Percentiles rank a stretch among this genome's conserved stretches.
phyloP scores from a whole-genome alignment of 2,329 filamentous ascomycete species.

The Aureobasidium musti region DNA sequence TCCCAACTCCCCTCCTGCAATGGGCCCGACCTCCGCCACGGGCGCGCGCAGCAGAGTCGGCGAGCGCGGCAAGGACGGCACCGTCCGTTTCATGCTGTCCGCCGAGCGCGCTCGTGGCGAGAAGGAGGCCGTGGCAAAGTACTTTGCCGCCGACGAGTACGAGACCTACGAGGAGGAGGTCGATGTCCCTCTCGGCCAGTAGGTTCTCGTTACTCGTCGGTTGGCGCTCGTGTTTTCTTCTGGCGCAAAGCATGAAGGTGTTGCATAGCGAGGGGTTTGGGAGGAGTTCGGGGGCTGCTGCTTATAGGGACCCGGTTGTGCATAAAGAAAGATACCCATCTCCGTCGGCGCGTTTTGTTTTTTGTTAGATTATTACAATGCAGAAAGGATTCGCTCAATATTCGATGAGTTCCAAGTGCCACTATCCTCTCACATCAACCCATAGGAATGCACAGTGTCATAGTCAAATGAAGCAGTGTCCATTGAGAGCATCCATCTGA shows the following conservation, averaged over 20 bases:
- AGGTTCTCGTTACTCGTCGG: neutral
- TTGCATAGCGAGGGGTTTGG: conserved; percentile 16
- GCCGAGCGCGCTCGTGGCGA: conserved; percentile 73
- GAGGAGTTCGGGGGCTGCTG: neutral
- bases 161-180: conserved; percentile 78
- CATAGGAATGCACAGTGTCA: neutral
- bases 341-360: neutral
- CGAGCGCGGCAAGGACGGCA: conserved; percentile 63
- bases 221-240: neutral
- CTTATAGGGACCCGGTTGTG: neutral
- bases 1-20: conserved; percentile 47
- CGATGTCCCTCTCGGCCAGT: conserved; percentile 48
- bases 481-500: neutral
- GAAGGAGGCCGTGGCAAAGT: conserved; percentile 64
- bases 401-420: no score
- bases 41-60: conserved; percentile 39
- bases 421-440: no score
- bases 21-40: conserved; percentile 39
- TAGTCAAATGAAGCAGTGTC: neutral
- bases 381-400: neutral
- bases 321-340: conserved; percentile 19
- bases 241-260: neutral
- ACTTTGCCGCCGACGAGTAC: conserved; percentile 68
- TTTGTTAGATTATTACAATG: conserved; percentile 1
- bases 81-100: conserved; percentile 87